Evolutionary conservation across 495 filamentous ascomycete species (phyloP).

Genomic region (Delitschia confertaspora): DNA sequence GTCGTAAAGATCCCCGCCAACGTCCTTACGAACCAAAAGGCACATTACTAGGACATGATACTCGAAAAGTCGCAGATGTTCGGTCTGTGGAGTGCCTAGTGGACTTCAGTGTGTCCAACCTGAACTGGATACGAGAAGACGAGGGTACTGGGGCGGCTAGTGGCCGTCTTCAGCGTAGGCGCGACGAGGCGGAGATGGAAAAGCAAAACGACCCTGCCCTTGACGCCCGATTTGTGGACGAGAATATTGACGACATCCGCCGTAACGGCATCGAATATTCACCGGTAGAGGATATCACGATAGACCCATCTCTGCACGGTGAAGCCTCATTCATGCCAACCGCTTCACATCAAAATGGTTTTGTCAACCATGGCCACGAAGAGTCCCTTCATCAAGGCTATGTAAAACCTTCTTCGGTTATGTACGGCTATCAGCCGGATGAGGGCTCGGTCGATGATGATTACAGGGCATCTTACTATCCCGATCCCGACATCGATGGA

Average conservation of each 20-base stretch:
- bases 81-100: conserved; percentile 81
- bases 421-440: conserved; percentile 25
- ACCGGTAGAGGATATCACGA: conserved; percentile 11
- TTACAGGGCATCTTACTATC: conserved; percentile 8
- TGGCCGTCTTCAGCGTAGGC: conserved; percentile 41
- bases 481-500: conserved; percentile 18
- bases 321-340: conserved; percentile 6
- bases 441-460: conserved; percentile 14
- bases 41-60: conserved; percentile 82
- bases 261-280: conserved; percentile 24
- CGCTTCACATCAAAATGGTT: conserved; percentile 1
- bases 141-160: conserved; percentile 37
- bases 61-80: conserved; percentile 74
- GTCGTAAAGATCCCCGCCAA: conserved; percentile 50
- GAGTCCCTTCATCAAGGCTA: conserved; percentile 20
- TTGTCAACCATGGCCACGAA: background rate
- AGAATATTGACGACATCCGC: conserved; percentile 10
- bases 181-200: conserved; percentile 43
- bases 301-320: background rate
- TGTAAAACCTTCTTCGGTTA: conserved; percentile 32
- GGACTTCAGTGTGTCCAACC: conserved; percentile 74
- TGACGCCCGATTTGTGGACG: conserved; percentile 30
- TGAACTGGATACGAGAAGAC: conserved; percentile 61
- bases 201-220: conserved; percentile 39
- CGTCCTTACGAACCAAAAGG: conserved; percentile 72